Percentiles rank a stretch among this genome's conserved stretches.
These are phyloP conservation scores for Somion occarium DNA, from an alignment of 1,284 basidiomycete genomes.

Conservation along the genomic window DNA sequence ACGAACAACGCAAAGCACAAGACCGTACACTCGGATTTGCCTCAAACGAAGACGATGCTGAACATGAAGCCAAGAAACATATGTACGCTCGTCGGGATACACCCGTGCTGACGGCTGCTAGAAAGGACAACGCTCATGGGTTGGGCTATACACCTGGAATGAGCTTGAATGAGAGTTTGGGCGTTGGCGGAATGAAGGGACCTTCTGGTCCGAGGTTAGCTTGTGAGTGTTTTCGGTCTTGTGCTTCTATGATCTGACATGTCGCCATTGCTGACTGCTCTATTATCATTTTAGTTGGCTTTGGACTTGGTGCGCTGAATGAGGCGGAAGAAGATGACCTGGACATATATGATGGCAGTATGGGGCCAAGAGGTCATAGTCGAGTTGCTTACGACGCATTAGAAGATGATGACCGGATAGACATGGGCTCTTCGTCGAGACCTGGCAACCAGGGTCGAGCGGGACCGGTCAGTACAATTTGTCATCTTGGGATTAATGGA, in stretches of 20 bases:
- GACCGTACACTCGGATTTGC: constrained; percentile 36
- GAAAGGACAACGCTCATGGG: constrained; percentile 77
- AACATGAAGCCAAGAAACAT: constrained; percentile 81
- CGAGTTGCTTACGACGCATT: constrained; percentile 67
- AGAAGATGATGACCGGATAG: constrained; percentile 57
- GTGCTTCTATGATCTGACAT: neutral
- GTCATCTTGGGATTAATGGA: neutral
- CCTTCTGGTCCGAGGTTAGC: constrained; percentile 52
- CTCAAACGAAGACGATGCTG: constrained; percentile 37
- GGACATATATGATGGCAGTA: constrained; percentile 69
- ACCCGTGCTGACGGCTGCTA: constrained; percentile 52
- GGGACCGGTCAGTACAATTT: constrained; percentile 23
- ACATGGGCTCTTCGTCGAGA: constrained; percentile 19
- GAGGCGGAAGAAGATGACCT: constrained; percentile 88
- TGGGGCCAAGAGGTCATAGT: constrained; percentile 33
- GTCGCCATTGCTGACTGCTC: neutral
- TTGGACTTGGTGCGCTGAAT: constrained; percentile 82
- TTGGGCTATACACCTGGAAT: constrained; percentile 72
- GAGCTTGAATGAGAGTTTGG: constrained; percentile 56
- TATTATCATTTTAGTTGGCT: constrained; percentile 77
- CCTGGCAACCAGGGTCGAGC: constrained; percentile 7
- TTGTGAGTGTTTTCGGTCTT: constrained; percentile 33
- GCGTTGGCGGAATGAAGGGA: constrained; percentile 18
- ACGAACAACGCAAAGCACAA: constrained; percentile 70
- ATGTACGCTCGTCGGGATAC: constrained; percentile 83